phyloP scores from a whole-genome alignment of 23 red algal species.

The Chondrus crispus region DNA sequence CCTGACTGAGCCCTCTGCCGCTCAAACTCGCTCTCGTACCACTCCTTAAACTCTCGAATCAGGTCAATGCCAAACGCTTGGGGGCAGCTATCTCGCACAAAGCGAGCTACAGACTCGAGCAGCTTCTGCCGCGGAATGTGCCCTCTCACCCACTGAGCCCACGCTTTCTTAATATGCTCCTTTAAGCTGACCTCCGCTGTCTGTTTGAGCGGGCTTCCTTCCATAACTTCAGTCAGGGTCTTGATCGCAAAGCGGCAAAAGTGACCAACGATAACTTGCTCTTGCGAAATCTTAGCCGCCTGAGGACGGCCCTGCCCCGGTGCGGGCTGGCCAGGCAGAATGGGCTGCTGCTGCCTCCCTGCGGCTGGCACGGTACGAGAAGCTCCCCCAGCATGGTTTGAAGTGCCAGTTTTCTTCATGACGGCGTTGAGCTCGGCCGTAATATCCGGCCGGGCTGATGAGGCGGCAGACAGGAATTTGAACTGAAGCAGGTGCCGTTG shows the following conservation, averaged over 20 bases:
- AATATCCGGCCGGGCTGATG: too few species aligned
- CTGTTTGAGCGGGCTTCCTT: not conserved
- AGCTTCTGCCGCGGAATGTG: conserved; percentile 24
- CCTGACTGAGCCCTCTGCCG: too few species aligned
- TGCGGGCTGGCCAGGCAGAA: not conserved
- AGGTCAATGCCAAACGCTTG: conserved; percentile 36
- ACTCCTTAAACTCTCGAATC: conserved; percentile 52
- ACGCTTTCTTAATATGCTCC: conserved; percentile 53
- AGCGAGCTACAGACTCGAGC: conserved; percentile 41
- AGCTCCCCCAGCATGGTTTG: not conserved
- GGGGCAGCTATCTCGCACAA: conserved; percentile 34
- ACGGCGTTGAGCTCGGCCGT: not conserved
- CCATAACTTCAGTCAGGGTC: conserved; percentile 24
- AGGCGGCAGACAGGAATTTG: too few species aligned
- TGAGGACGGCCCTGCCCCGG: not conserved
- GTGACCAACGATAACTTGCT: conserved; percentile 62
- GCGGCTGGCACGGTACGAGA: not conserved
- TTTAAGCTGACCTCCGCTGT: not conserved
- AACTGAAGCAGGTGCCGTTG: too few species aligned
- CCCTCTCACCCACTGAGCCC: conserved; percentile 65
- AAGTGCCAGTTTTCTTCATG: not conserved
- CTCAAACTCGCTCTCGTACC: conserved; percentile 62
- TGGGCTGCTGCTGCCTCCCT: not conserved
- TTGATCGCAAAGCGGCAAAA: conserved; percentile 65
- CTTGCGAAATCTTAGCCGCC: conserved; percentile 15